A percentile compares a stretch with the other conserved stretches of the same genome.
phyloP scores from a whole-genome alignment of 768 basidiomycete genomes.

The Hydnomerulius pinastri region DNA sequence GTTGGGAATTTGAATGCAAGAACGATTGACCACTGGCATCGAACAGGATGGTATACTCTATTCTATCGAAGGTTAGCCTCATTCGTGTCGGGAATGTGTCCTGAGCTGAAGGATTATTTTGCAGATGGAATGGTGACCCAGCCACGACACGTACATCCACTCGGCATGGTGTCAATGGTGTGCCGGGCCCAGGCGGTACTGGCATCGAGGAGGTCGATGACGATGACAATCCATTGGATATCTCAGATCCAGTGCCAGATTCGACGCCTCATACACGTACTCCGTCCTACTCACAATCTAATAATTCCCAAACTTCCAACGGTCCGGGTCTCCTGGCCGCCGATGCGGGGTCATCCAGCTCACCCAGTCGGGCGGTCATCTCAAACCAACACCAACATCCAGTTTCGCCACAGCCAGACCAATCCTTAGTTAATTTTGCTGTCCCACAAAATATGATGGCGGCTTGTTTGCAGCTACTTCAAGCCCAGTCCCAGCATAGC shows the following conservation, averaged over 20 bases:
- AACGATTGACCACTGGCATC: slow-evolving; percentile 80
- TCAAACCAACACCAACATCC: slow-evolving; percentile 9
- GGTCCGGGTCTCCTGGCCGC: slow-evolving; percentile 15
- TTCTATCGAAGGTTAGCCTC: slow-evolving; percentile 62
- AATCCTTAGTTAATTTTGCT: slow-evolving; percentile 47
- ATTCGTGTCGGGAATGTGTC: background rate
- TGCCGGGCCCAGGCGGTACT: slow-evolving; percentile 30
- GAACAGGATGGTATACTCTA: slow-evolving; percentile 72
- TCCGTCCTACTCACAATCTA: slow-evolving; percentile 22
- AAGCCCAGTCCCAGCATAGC: slow-evolving; percentile 67
- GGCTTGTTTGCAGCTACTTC: slow-evolving; percentile 60
- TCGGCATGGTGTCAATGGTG: slow-evolving; percentile 36
- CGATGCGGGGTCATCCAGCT: slow-evolving; percentile 22
- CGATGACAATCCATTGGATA: slow-evolving; percentile 50
- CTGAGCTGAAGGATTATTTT: slow-evolving; percentile 1
- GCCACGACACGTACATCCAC: slow-evolving; percentile 52
- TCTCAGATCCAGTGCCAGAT: slow-evolving; percentile 34
- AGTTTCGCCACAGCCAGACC: slow-evolving; percentile 34
- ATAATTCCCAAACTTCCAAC: slow-evolving; percentile 12
- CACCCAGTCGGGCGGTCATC: slow-evolving; percentile 15
- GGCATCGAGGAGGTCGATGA: slow-evolving; percentile 52
- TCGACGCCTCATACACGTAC: slow-evolving; percentile 26
- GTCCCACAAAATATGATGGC: slow-evolving; percentile 59
- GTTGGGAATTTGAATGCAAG: slow-evolving; percentile 74
- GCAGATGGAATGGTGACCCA: slow-evolving; percentile 69